These are phyloP conservation scores for Metschnikowia hibisci DNA, from an alignment of 805 yeast genomes.

Conservation along the genomic window DNA sequence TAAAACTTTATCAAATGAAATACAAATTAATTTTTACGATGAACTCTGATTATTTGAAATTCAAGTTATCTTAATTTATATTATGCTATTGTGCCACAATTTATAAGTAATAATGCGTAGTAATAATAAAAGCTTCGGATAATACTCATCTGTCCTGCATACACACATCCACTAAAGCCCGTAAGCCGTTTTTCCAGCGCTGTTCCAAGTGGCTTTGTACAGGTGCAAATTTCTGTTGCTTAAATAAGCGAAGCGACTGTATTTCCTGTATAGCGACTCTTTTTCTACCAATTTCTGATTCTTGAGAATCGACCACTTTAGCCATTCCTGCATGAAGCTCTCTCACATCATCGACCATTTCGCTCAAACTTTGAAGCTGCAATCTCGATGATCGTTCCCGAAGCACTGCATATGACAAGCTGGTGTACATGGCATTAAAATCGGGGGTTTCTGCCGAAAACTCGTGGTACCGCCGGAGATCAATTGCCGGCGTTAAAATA, in stretches of 20 bases:
- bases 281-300: slow-evolving; percentile 31
- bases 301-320: slow-evolving; percentile 19
- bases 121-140: too few species aligned
- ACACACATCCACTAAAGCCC: slow-evolving; percentile 32
- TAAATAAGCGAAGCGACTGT: slow-evolving; percentile 37
- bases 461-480: slow-evolving; percentile 1
- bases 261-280: slow-evolving; percentile 41
- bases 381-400: slow-evolving; percentile 41
- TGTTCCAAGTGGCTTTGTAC: slow-evolving; percentile 42
- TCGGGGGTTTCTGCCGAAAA: slow-evolving; percentile 12
- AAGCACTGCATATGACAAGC: slow-evolving; percentile 38
- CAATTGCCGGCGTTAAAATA: slow-evolving; percentile 1
- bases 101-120: too few species aligned
- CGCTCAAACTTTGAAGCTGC: slow-evolving; percentile 28
- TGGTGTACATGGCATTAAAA: slow-evolving; percentile 27
- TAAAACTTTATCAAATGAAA: too few species aligned
- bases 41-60: too few species aligned
- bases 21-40: too few species aligned
- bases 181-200: slow-evolving; percentile 50
- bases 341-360: slow-evolving; percentile 38
- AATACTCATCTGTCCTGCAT: slow-evolving; percentile 17
- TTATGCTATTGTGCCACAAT: too few species aligned
- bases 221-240: slow-evolving; percentile 44
- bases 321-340: slow-evolving; percentile 24
- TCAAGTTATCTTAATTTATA: too few species aligned